Conservation (phyloP, 176 grass and related monocot genomes). For the Ananas comosus region DNA sequence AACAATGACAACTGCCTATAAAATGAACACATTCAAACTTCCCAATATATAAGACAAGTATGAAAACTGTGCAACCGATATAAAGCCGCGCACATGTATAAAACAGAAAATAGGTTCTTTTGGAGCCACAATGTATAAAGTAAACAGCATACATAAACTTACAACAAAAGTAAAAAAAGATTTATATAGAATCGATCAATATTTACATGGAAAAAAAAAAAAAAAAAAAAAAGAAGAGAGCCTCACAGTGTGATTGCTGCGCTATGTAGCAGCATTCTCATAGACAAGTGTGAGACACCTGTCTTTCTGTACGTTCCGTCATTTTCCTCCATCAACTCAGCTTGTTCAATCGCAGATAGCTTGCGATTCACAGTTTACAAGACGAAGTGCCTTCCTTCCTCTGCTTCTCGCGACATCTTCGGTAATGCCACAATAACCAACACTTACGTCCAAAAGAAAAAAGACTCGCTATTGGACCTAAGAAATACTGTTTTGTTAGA, state of each 20-base stretch:
- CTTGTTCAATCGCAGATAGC: slow-evolving; percentile 88
- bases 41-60: too few species aligned
- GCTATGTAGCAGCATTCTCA: slow-evolving; percentile 67
- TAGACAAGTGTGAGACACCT: slow-evolving; percentile 84
- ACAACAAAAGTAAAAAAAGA: too few species aligned
- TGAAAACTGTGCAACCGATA: too few species aligned
- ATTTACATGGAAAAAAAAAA: not conserved
- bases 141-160: too few species aligned
- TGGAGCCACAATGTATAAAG: too few species aligned
- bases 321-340: slow-evolving; percentile 98
- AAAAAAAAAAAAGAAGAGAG: not conserved
- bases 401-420: slow-evolving; percentile 94
- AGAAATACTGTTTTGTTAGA: too few species aligned
- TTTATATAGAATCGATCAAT: too few species aligned
- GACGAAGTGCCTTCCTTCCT: slow-evolving; percentile 88
- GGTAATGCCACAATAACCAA: not conserved
- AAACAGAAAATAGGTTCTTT: too few species aligned
- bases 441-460: not conserved
- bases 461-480: too few species aligned
- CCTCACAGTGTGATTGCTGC: slow-evolving; percentile 60
- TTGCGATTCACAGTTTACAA: slow-evolving; percentile 94
- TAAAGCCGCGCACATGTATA: too few species aligned
- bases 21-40: too few species aligned
- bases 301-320: slow-evolving; percentile 99
- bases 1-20: too few species aligned